phyloP scores from a whole-genome alignment of 148 eudicot genomes.

The Amaranthus cruentus region DNA sequence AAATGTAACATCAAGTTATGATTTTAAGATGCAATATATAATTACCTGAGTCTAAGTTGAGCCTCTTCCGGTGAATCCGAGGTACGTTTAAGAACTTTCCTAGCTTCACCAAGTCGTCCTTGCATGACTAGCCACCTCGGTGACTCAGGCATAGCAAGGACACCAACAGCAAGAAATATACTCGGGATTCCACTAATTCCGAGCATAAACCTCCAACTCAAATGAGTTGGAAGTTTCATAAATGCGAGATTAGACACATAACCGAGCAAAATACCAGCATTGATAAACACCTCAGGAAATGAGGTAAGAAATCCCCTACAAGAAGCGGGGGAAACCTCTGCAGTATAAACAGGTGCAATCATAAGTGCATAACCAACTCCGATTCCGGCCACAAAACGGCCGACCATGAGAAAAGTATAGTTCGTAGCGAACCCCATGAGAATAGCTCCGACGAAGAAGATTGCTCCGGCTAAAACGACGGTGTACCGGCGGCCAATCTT shows the following conservation, averaged over 20 bases:
- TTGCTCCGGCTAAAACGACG: slow-evolving; percentile 40
- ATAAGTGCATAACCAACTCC: slow-evolving; percentile 55
- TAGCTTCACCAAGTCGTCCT: slow-evolving; percentile 71
- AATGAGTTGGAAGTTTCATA: slow-evolving; percentile 42
- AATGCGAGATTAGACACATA: slow-evolving; percentile 68
- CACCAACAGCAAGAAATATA: slow-evolving; percentile 45
- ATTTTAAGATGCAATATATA: not conserved
- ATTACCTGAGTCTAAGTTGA: slow-evolving; percentile 33
- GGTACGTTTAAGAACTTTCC: slow-evolving; percentile 41
- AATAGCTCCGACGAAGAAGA: slow-evolving; percentile 42
- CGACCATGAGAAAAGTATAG: slow-evolving; percentile 40
- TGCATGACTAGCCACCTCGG: slow-evolving; percentile 86
- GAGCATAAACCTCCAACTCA: slow-evolving; percentile 79
- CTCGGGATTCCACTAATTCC: slow-evolving; percentile 71
- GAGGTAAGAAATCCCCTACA: slow-evolving; percentile 75
- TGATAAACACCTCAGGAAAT: slow-evolving; percentile 80
- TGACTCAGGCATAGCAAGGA: slow-evolving; percentile 70
- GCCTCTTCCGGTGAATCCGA: slow-evolving; percentile 62
- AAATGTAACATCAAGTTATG: not conserved
- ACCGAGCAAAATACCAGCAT: slow-evolving; percentile 55
- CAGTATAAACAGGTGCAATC: slow-evolving; percentile 89
- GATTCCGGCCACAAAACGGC: slow-evolving; percentile 43
- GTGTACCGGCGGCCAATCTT: slow-evolving; percentile 48
- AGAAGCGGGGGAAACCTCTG: slow-evolving; percentile 76
- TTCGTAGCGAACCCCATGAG: slow-evolving; percentile 49